Evolutionary conservation across 1,284 basidiomycete genomes (phyloP).

Genomic region (Malassezia slooffiae): DNA sequence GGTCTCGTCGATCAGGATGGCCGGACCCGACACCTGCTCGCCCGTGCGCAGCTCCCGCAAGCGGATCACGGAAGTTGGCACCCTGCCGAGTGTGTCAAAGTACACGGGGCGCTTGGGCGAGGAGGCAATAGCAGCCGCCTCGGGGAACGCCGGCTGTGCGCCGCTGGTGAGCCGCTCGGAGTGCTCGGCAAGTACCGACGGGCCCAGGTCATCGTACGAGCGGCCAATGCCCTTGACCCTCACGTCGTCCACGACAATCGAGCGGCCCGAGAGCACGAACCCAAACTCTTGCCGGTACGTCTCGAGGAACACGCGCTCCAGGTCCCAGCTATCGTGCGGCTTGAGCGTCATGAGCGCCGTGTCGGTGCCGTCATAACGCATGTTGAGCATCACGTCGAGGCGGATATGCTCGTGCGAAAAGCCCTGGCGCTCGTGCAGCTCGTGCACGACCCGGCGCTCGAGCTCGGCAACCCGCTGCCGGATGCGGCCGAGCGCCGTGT

Average conservation of each 20-base stretch:
- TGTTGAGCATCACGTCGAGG: constrained; percentile 69
- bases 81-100: constrained; percentile 64
- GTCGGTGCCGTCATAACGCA: constrained; percentile 57
- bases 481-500: constrained; percentile 8
- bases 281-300: constrained; percentile 58
- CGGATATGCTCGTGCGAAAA: constrained; percentile 62
- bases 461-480: constrained; percentile 48
- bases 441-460: constrained; percentile 54
- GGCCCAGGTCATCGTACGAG: constrained; percentile 70
- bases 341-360: constrained; percentile 78
- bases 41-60: constrained; percentile 60
- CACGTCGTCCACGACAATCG: constrained; percentile 77
- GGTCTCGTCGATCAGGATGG: constrained; percentile 80
- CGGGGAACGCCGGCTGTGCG: constrained; percentile 47
- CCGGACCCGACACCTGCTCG: constrained; percentile 64
- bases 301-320: constrained; percentile 61
- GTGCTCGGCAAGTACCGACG: constrained; percentile 64
- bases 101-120: constrained; percentile 57
- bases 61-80: constrained; percentile 69
- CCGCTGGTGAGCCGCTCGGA: constrained; percentile 45
- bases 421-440: constrained; percentile 61
- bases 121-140: constrained; percentile 48
- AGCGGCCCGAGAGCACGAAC: constrained; percentile 68
- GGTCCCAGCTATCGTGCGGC: constrained; percentile 56
- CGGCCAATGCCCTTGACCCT: constrained; percentile 71